phyloP scores from a whole-genome alignment of 352 stramenopile species.

The Pythium insidiosum region DNA sequence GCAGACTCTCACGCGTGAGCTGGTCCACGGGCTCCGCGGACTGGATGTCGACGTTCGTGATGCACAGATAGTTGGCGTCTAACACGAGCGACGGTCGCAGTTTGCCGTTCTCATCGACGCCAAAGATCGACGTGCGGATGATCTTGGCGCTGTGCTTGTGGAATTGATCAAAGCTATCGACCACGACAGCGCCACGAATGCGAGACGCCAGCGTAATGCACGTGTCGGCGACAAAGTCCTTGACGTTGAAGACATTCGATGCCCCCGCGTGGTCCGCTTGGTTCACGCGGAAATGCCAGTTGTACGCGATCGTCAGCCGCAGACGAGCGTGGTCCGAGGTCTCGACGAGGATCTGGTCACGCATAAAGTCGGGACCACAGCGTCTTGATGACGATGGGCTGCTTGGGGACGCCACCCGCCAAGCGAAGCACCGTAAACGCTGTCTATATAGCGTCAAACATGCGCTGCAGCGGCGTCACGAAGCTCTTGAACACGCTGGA shows the following conservation, averaged over 20 bases:
- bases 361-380: conserved; percentile 80
- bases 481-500: too few species aligned
- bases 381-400: conserved; percentile 68
- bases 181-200: conserved; percentile 65
- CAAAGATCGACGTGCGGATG: conserved; percentile 75
- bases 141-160: conserved; percentile 77
- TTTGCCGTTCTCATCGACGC: conserved; percentile 41
- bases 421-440: conserved; percentile 69
- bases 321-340: conserved; percentile 70
- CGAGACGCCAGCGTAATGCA: conserved; percentile 74
- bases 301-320: conserved; percentile 74
- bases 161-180: conserved; percentile 73
- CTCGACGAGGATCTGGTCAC: conserved; percentile 75
- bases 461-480: too few species aligned
- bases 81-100: conserved; percentile 47
- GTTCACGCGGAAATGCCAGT: conserved; percentile 76
- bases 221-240: conserved; percentile 71
- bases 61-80: conserved; percentile 62
- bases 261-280: conserved; percentile 35
- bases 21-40: too few species aligned
- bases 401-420: conserved; percentile 54
- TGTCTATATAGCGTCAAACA: too few species aligned
- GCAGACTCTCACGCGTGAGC: conserved; percentile 63
- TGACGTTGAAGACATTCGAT: conserved; percentile 73
- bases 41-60: conserved; percentile 81